Evolutionary conservation across 2,329 filamentous ascomycete species (phyloP), one percentile per base, ranked within the genome.

Genomic region (Colletotrichum australisinense): DNA sequence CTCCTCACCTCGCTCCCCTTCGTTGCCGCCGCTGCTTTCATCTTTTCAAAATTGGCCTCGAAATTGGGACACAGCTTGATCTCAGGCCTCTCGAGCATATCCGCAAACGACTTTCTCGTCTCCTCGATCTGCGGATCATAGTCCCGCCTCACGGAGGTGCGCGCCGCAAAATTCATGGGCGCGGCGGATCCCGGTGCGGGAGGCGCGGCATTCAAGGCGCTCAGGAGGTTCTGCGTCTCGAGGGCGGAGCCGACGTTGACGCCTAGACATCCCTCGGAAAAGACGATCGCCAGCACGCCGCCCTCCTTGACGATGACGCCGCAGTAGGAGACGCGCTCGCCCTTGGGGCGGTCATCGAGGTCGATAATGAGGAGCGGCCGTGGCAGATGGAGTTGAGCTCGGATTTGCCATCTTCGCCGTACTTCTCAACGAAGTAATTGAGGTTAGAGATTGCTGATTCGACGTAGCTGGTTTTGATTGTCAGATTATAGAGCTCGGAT

Each of bases 331-430:
- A 85, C 82, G 58, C 76, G 79, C 55, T 82, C 81, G 14, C 82
- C 79, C 58, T 83, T 81, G 12, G 77, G 42, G 19, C 63, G 73
- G 24, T 85, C 83, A 68, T 89, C 87, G 35, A 87, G 70, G 77
- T 87, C 84, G 57, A 90, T 78, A 24, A 84, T 84, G 32, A 89
- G 76, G 82, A 78, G 73, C 88, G 87, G 2, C 82, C 80, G 28
- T 79, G 74, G 75, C 80, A 82, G 74, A 88, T 83, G 49, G 78
- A 79, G 78, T 90, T 90, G 75, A 90, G 78, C 78, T 89, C 88
- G 6, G 78, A 75, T 66, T 83, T 80, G 62, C 81, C 82, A 1
- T 81, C 79, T 49, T 83, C 81, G 60, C 83, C 86, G 64, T 84
- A 79, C 5, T 72, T 79, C 2, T 78, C 73, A 58, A 81, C 71